Evolutionary conservation across 2,329 filamentous ascomycete genomes (phyloP), one percentile per base, ranked within the genome.

Genomic region (Cordyceps pruinosa): DNA sequence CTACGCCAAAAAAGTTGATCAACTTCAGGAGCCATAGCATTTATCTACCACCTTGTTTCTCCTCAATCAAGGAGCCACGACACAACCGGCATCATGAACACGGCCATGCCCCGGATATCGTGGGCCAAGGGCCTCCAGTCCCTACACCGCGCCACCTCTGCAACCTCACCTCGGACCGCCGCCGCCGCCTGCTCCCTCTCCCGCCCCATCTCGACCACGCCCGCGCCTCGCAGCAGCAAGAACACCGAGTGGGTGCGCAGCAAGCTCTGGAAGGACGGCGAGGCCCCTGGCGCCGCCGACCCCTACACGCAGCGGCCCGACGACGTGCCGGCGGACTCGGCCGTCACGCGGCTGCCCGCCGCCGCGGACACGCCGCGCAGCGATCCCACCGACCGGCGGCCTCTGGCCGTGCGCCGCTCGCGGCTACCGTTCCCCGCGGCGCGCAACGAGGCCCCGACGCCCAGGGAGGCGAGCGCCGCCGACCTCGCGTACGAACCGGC

Each of bases 401-500:
- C 70, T 37, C 52, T 47, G 13, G 61, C 63, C 15, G 57, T 72
- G 21, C 63, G 61, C 52, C 58, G 60, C 21, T 69, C 70, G 32
- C 65, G 70, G 23, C 63, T 74, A 23, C 59, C 62, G 12, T 64
- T 74, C 41, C 72, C 72, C 2, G 69, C 69, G 13, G 59, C 58
- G 56, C 66, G 69, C 26, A 69, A 65, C 15, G 70, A 73, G 58
- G 70, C 71, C 2, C 45, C 64, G 15, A 60, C 67, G 6, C 69
- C 72, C 65, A 62, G 66, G 57, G 70, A 71, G 45, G 21, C 67
- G 8, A 56, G 64, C 57, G 61, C 66, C 8, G 48, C 63, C 7
- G 68, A 72, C 32, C 65, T 71, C 12, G 65, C 63, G 8, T 84
- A 84, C 65, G 65, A 67, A 4, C 79, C 80, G 3, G 82, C 81